Percentiles rank a stretch among this genome's conserved stretches.
These are phyloP conservation scores for Cryptococcus sp. DNA, from an alignment of 1,284 basidiomycete species.

Conservation along the genomic window DNA sequence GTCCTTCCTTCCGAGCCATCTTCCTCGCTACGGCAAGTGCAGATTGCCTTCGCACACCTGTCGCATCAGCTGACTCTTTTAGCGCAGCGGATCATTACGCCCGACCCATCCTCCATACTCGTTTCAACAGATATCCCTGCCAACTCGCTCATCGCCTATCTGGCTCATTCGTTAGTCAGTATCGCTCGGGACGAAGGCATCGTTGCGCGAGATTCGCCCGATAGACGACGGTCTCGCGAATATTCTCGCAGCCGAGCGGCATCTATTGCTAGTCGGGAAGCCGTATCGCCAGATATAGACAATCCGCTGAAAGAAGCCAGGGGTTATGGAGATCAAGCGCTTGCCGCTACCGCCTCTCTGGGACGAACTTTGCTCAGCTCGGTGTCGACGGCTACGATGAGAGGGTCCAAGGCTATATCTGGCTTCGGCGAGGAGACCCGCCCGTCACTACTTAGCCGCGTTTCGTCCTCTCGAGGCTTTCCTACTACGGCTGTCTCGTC, in stretches of 20 bases:
- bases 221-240: conserved; percentile 22
- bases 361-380: conserved; percentile 39
- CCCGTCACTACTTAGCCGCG: conserved; percentile 52
- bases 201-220: conserved; percentile 51
- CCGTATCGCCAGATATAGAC: background rate
- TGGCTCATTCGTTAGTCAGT: conserved; percentile 71
- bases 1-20: conserved; percentile 46
- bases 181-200: conserved; percentile 71
- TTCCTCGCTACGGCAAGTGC: conserved; percentile 49
- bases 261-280: conserved; percentile 52
- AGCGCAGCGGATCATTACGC: conserved; percentile 71
- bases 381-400: conserved; percentile 36
- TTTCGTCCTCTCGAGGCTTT: conserved; percentile 36
- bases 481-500: conserved; percentile 35
- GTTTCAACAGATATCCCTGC: conserved; percentile 66
- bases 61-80: background rate
- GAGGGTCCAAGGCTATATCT: conserved; percentile 21
- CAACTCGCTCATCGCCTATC: conserved; percentile 62
- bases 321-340: conserved; percentile 39
- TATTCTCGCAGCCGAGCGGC: conserved; percentile 31
- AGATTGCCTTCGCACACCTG: background rate
- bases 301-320: background rate
- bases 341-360: conserved; percentile 38
- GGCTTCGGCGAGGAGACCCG: conserved; percentile 24
- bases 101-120: conserved; percentile 73